Evolutionary conservation across 108 stramenopile genomes (phyloP), one percentile per base, ranked within the genome.

Genomic region (Fistulifera pelliculosa): DNA sequence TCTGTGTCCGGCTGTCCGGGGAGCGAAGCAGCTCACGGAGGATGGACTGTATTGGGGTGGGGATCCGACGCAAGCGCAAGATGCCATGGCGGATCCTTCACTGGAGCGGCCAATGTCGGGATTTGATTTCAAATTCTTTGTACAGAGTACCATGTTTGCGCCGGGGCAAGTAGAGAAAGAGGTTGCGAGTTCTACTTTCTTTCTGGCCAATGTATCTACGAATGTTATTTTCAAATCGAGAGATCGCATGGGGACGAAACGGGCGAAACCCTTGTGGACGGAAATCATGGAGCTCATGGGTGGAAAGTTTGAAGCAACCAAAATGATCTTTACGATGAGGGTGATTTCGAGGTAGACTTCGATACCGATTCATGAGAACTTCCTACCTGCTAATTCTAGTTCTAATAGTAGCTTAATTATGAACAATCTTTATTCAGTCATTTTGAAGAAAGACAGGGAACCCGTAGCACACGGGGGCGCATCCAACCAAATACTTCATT

Each of bases 401-500:
- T n/a, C n/a, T n/a, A n/a, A n/a, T n/a, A n/a, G n/a, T n/a, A 45
- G 4, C 7, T 45, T 45, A 21, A 45, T 3, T 8, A 11, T 45
- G 3, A 21, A 45, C 44, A 5, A 4, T 21, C 44, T 45, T 45
- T 45, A 3, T 45, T 3, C 16, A 11, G 11, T 45, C 19, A 11
- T 45, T 11, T 21, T 45, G 16, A 6, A 19, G 4, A 19, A 45
- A 52, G 12, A 57, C 41, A 42, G 98, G 98, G 17, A 99, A 54
- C 13, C 98, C 98, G 56, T 95, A 97, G 60, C 85, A 87, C 41
- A 99, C 87, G 7, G 96, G 94, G 27, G 98, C 98, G 43, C 77
- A 71, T 16, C 96, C 98, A 18, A 97, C 93, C 21, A 97, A 68
- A 58, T 84, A 81, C 17, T 70, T 62, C 61, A 99, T 69, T 52